These are phyloP conservation scores for barley (Hordeum vulgare) DNA, from an alignment of 176 grass and related monocot species.

Conservation along the genomic window DNA sequence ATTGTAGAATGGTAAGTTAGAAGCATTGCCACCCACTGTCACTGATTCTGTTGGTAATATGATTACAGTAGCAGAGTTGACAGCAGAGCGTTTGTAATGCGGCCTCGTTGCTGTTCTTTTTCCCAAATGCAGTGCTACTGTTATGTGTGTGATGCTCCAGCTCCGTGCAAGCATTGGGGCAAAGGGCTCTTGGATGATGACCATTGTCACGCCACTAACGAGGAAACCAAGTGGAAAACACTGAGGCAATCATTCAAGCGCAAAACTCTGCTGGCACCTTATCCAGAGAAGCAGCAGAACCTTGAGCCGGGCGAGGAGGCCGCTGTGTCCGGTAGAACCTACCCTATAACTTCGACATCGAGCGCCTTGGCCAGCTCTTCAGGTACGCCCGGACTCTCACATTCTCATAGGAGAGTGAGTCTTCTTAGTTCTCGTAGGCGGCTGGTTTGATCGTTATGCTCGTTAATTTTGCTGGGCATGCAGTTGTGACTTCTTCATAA, in stretches of 20 bases:
- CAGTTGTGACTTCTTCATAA: background rate
- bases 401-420: background rate
- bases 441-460: background rate
- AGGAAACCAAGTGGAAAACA: constrained; percentile 47
- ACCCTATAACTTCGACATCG: background rate
- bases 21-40: background rate
- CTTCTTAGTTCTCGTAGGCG: background rate
- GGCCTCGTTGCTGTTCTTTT: background rate
- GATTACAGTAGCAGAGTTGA: background rate
- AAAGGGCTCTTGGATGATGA: constrained; percentile 9
- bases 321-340: background rate
- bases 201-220: constrained; percentile 88
- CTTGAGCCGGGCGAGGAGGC: background rate
- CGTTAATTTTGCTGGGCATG: background rate
- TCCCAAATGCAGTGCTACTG: constrained; percentile 86
- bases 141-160: constrained; percentile 78
- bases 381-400: background rate
- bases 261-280: constrained; percentile 1
- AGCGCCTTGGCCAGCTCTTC: background rate
- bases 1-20: constrained; percentile 66
- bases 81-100: background rate
- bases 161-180: constrained; percentile 78
- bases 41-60: background rate
- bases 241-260: constrained; percentile 45
- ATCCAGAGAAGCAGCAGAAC: constrained; percentile 20